Evolutionary conservation across 768 basidiomycete species (phyloP).

Genomic region (Serendipita sp.): DNA sequence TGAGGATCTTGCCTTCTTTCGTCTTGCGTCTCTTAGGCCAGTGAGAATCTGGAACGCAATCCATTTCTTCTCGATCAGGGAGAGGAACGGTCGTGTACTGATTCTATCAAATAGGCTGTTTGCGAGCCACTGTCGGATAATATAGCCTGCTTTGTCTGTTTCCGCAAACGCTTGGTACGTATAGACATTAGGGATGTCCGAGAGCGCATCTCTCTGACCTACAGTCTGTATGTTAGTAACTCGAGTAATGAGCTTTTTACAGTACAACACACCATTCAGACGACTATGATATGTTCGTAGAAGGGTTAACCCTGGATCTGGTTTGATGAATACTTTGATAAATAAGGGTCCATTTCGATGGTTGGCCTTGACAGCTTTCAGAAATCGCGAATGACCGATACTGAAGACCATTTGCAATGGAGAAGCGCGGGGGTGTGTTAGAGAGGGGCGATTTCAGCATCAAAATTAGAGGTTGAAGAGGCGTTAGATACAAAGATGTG

Average conservation of each 20-base stretch:
- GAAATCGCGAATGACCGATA: slow-evolving; percentile 29
- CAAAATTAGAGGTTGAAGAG: no score
- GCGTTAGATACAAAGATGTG: neutral
- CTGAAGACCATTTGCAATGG: slow-evolving; percentile 15
- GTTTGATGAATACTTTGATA: slow-evolving; percentile 46
- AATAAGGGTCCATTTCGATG: slow-evolving; percentile 66
- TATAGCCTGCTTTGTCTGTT: slow-evolving; percentile 90
- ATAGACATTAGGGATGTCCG: slow-evolving; percentile 77
- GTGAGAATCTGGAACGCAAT: slow-evolving; percentile 85
- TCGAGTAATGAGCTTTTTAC: neutral
- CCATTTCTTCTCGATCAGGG: slow-evolving; percentile 91
- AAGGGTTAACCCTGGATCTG: slow-evolving; percentile 61
- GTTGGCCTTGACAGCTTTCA: slow-evolving; percentile 78
- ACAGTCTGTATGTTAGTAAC: slow-evolving; percentile 4
- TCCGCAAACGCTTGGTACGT: slow-evolving; percentile 81
- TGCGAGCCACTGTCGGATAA: slow-evolving; percentile 87
- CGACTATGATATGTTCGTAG: slow-evolving; percentile 57
- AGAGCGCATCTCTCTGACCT: slow-evolving; percentile 77
- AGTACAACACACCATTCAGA: slow-evolving; percentile 43
- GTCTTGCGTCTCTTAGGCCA: slow-evolving; percentile 67
- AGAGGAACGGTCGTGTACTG: slow-evolving; percentile 92
- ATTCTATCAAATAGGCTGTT: slow-evolving; percentile 95
- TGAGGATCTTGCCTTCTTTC: slow-evolving; percentile 33
- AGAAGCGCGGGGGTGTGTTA: neutral
- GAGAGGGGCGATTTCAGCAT: neutral